Evolutionary conservation across 768 basidiomycete species (phyloP), one percentile per base, ranked within the genome.

Genomic region (Udeniomyces megalosporus): DNA sequence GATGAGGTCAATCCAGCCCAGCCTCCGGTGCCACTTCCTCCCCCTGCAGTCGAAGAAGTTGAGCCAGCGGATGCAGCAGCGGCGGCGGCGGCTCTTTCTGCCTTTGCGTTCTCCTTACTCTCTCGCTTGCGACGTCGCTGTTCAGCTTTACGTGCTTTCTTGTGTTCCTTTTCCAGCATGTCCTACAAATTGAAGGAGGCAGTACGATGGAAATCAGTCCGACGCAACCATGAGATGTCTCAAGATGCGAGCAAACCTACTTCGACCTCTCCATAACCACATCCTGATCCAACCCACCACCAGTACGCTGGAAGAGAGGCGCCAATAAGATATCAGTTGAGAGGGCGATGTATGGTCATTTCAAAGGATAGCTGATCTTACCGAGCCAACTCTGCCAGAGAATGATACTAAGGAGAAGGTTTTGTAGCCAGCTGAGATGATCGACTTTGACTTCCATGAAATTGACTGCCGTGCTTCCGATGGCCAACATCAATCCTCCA

Each of bases 221-320:
- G 20, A 35, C 3, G n/a, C n/a, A 20, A n/a, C 24, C 20, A 48
- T 29, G 12, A 28, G 31, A 14, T 17, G 35, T 22, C 8, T 29
- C 38, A 42, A 52, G 28, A 34, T 29, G 55, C 20, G 47, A 38
- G 46, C 29, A 51, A 17, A 59, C 66, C 77, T 60, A 86, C 80
- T 68, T 86, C 83, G 53, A 87, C 77, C 66, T 85, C 84, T 31
- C 80, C 78, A 3, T 83, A 79, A 10, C 84, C 86, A 78, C 85
- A 88, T 5, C 89, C 76, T 52, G 74, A 74, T 14, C 91, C 91
- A 15, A 90, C 89, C 90, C 90, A 96, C 91, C 91, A 96, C 91
- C 91, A 96, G 88, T 89, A 96, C 0, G 88, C 90, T 24, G 26
- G 47, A 48, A 48, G 14, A 48, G 4, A 48, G 44, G 44, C 7